Base-by-base conservation (phyloP, 805 yeast species). In the Candida railenensis region DNA sequence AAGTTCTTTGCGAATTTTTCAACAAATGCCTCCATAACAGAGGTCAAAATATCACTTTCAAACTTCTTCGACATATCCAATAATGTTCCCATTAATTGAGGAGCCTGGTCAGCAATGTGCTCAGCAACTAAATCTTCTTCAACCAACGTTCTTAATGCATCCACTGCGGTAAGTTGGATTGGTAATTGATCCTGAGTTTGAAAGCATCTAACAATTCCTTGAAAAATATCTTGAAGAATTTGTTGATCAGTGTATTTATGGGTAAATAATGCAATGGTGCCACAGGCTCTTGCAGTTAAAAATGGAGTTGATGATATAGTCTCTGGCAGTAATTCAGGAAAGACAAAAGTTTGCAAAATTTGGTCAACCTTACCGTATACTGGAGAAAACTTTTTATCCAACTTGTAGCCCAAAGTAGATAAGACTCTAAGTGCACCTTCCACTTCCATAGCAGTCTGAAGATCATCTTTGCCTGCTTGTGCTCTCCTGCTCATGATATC, bases 101-200 rank as follows among this genome's bases (percentile, higher is more conserved):
- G 77, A 1, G 71, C 74, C 49, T 72, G 76, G 22, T 59, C 69
- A 3, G 76, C 65, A 37, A 72, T 62, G 42, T 66, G 71, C 8
- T 63, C 69, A 8, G 76, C 75, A 44, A 67, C 67, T n/a, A 58
- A 56, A 40, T 70, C 77, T 50, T 90, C 64, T 14, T 70, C 67
- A 3, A 73, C 71, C 45, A 76, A 67, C 8, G 76, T 66, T 18
- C 79, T 61, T 55, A 78, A 67, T 1, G 82, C 81, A 59, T 77
- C 82, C 9, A 78, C 76, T 11, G 80, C 75, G 20, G 79, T 77
- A 43, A 78, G 62, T 55, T 74, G 74, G 38, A 80, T 57, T 1
- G 83, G 81, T 44, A 78, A 66, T 21, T 78, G 78, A 12, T 65
- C 71, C 22, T 69, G 65, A 20, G 56, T 59, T 50, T 63, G 72